Base-by-base conservation (phyloP, 257 asterid species). In the Nicotiana obtusifolia region DNA sequence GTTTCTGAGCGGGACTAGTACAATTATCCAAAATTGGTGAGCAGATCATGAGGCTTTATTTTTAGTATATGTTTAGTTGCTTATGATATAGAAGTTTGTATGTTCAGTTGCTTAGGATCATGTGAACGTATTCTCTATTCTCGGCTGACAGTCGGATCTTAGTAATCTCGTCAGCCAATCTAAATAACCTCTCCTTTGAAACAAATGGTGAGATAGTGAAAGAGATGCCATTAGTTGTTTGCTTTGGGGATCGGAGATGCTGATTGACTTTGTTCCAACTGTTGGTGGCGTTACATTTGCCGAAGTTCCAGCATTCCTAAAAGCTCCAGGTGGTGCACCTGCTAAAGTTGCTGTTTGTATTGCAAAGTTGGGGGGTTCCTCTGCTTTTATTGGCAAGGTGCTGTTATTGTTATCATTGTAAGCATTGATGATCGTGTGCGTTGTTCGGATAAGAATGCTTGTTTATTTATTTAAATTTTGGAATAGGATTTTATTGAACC, bases 321-420 rank as follows among this genome's bases (percentile, higher is more conserved):
- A 94, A 87, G 97, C 97, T 69, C 91, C 91, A 0, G 99, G 98
- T 49, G 99, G 99, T 68, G 99, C 98, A 81, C 92, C 92, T 33
- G 99, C 99, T 64, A 95, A 95, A 80, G 99, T 95, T 49, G 95
- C 99, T 82, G 97, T 93, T 66, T 89, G 98, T 77, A 75, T 93
- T 79, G 84, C 98, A 5, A 93, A 88, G 86, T 80, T 95, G 62
- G 99, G 99, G 67, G 98, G 98, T 78, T 88, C 95, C 47, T 82
- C 99, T 16, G 95, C 99, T 88, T 89, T 95, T 84, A 85, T 95
- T 53, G 99, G 99, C 41, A 95, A 95, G 97, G 98, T 93, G 64
- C 64, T 71, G 64, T 68, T 79, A 57, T 68, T 77, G 71, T 80
- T 65, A 31, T 31, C 61, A 6, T 47, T 19, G 31, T 57, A 30